Evolutionary conservation across 805 yeast species (phyloP).

Genomic region (Saccharomycopsis fibuligera): DNA sequence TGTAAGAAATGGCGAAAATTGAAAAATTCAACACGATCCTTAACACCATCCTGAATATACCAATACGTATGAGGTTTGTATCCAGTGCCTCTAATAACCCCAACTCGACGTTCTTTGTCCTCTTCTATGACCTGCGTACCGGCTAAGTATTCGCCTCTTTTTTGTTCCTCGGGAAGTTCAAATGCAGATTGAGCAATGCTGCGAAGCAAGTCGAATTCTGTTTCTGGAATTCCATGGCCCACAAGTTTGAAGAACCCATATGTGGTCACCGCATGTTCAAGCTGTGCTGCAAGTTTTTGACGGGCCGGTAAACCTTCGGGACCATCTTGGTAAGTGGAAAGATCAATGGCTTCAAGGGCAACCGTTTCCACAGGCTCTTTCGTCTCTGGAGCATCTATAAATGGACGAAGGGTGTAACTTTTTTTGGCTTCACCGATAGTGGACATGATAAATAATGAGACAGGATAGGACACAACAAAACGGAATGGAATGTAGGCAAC

Average conservation of each 20-base stretch:
- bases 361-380: slow-evolving; percentile 25
- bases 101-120: slow-evolving; percentile 29
- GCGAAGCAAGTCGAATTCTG: slow-evolving; percentile 31
- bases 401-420: slow-evolving; percentile 29
- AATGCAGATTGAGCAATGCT: slow-evolving; percentile 37
- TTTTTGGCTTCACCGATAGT: slow-evolving; percentile 11
- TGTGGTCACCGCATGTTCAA: slow-evolving; percentile 36
- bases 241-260: slow-evolving; percentile 39
- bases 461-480: no score
- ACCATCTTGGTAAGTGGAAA: slow-evolving; percentile 33
- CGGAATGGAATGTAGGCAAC: no score
- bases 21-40: slow-evolving; percentile 40
- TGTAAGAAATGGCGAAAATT: slow-evolving; percentile 37
- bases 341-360: slow-evolving; percentile 28
- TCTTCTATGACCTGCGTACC: slow-evolving; percentile 32
- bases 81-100: slow-evolving; percentile 43
- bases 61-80: slow-evolving; percentile 44
- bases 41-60: slow-evolving; percentile 37
- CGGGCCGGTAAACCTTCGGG: slow-evolving; percentile 30
- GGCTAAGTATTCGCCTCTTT: slow-evolving; percentile 34
- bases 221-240: slow-evolving; percentile 36
- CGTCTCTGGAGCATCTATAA: slow-evolving; percentile 27
- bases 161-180: slow-evolving; percentile 36
- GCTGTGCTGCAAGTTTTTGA: slow-evolving; percentile 30
- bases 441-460: no score